Evolutionary conservation across 345 rosid species (phyloP).

Genomic region (Durio zibethinus): DNA sequence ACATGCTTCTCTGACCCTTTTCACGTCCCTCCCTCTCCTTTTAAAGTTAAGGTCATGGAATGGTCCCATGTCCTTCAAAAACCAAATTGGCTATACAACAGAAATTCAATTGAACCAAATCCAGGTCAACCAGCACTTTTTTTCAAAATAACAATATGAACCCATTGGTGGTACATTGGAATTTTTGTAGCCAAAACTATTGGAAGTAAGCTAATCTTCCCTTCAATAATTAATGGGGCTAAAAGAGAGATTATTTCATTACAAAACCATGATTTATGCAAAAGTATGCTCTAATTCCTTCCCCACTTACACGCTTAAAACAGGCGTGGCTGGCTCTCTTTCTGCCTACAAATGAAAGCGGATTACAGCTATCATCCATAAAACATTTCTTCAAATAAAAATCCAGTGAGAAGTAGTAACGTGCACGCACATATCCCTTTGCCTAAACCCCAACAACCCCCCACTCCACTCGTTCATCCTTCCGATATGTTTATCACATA

Average conservation of each 20-base stretch:
- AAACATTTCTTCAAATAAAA: neutral
- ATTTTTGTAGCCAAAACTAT: neutral
- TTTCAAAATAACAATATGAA: too few species aligned
- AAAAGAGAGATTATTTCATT: neutral
- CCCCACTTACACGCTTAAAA: neutral
- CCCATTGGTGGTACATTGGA: neutral
- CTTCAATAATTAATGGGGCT: neutral
- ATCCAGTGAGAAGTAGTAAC: neutral
- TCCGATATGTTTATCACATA: neutral
- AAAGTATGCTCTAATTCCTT: neutral
- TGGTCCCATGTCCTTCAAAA: neutral
- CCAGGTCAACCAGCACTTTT: neutral
- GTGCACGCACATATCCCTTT: neutral
- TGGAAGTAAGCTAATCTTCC: neutral
- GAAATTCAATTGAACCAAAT: neutral
- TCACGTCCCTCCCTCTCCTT: neutral
- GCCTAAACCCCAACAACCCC: neutral
- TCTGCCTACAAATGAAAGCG: neutral
- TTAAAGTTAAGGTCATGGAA: too few species aligned
- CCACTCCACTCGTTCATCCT: neutral
- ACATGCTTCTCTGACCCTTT: neutral
- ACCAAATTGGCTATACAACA: neutral
- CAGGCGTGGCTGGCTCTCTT: neutral
- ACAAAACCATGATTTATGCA: slow-evolving; percentile 11
- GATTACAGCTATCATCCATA: slow-evolving; percentile 36